Conservation (phyloP, 2,329 filamentous ascomycete genomes). For the Tothia fuscella region DNA sequence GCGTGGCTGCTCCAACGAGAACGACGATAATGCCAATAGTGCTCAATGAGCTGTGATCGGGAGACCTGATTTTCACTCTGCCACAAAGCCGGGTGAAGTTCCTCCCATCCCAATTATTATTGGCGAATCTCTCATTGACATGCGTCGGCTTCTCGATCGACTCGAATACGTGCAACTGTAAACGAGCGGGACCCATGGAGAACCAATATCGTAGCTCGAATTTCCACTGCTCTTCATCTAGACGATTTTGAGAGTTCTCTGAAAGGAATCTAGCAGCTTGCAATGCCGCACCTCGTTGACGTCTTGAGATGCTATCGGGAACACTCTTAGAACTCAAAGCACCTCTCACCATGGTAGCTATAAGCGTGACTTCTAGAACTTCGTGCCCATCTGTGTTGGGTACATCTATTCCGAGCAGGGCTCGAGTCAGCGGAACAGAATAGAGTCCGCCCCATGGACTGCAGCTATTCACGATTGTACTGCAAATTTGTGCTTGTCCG, state of each 20-base stretch:
- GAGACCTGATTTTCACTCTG: not conserved
- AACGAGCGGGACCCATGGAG: not conserved
- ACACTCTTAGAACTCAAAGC: not conserved
- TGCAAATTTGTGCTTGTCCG: not conserved
- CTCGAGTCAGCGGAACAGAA: not conserved
- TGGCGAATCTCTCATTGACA: not conserved
- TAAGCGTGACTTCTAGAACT: not conserved
- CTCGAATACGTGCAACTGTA: not conserved
- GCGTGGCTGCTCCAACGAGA: not conserved
- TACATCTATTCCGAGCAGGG: not conserved
- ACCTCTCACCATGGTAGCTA: not conserved
- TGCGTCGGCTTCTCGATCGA: slow-evolving; percentile 2
- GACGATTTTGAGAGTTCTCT: not conserved
- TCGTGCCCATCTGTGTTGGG: not conserved
- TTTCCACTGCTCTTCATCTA: not conserved
- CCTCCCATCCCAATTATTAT: not conserved
- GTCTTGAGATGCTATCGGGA: not conserved
- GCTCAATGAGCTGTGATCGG: slow-evolving; percentile 1
- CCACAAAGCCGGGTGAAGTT: not conserved
- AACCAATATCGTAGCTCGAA: not conserved
- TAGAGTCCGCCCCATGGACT: not conserved
- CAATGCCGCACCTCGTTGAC: not conserved
- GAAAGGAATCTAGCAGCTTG: not conserved
- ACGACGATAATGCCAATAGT: not conserved
- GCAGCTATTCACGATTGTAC: not conserved